Evolutionary conservation across 140 eudicot species (phyloP).

Genomic region (Erigeron philadelphicus): DNA sequence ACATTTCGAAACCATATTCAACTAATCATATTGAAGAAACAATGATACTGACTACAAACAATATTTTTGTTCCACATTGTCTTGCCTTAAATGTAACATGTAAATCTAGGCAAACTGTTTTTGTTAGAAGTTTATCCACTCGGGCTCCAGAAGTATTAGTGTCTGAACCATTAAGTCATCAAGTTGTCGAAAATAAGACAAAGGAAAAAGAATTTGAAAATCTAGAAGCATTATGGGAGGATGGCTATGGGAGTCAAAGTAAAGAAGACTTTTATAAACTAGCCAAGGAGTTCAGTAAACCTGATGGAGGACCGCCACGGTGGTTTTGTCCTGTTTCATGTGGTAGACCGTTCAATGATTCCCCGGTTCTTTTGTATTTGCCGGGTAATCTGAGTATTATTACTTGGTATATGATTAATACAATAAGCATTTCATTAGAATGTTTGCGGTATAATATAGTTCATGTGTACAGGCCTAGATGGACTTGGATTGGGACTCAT

Average conservation of each 20-base stretch:
- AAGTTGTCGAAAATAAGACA: slow-evolving; percentile 8
- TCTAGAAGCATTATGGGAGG: slow-evolving; percentile 53
- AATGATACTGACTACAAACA: slow-evolving; percentile 25
- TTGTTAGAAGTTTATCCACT: slow-evolving; percentile 19
- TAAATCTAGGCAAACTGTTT: slow-evolving; percentile 23
- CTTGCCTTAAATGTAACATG: background rate
- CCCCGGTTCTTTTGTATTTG: slow-evolving; percentile 59
- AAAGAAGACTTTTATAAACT: slow-evolving; percentile 37
- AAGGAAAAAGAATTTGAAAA: slow-evolving; percentile 9
- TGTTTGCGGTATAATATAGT: background rate
- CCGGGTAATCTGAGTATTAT: slow-evolving; percentile 42
- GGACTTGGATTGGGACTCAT: slow-evolving; percentile 70
- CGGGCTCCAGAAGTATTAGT: background rate
- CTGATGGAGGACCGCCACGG: slow-evolving; percentile 61
- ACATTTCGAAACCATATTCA: background rate
- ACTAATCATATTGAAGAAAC: background rate
- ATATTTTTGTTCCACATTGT: slow-evolving; percentile 11
- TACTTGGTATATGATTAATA: no score
- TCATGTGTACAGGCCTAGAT: slow-evolving; percentile 53
- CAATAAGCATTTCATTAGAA: no score
- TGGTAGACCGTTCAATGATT: slow-evolving; percentile 45
- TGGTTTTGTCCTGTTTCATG: slow-evolving; percentile 72
- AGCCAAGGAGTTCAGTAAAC: slow-evolving; percentile 32
- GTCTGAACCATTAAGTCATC: background rate
- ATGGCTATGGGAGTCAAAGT: slow-evolving; percentile 51